Evolutionary conservation across 2,329 filamentous ascomycete species (phyloP).

Genomic region (Sclerotinia minor): DNA sequence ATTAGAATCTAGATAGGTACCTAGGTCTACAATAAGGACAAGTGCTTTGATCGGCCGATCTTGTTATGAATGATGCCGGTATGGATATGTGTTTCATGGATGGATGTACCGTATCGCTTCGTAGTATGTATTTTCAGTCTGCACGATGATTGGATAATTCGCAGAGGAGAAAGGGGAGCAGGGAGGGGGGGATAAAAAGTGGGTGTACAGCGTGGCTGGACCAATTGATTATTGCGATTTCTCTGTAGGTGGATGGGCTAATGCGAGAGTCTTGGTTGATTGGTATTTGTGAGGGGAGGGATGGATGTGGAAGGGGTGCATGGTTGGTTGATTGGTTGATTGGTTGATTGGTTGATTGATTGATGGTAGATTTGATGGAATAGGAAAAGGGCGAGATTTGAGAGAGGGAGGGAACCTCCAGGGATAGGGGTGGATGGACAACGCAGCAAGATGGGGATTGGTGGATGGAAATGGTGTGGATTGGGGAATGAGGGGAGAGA

Average conservation of each 20-base stretch:
- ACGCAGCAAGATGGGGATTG: conserved; percentile 15
- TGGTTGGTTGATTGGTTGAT: too few species aligned
- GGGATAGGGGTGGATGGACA: conserved; percentile 2
- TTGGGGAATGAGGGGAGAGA: neutral
- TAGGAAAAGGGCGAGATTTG: too few species aligned
- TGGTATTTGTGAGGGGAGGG: neutral
- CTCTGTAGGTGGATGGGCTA: too few species aligned
- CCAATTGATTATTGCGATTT: neutral
- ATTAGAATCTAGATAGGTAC: too few species aligned
- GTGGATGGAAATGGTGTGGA: neutral
- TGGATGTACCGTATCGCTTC: too few species aligned
- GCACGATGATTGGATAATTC: neutral
- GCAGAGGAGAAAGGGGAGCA: too few species aligned
- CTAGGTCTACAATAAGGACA: neutral
- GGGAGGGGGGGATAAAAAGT: neutral
- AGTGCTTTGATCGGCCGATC: conserved; percentile 18
- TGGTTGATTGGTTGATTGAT: too few species aligned
- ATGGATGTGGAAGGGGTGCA: neutral
- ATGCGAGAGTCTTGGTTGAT: neutral
- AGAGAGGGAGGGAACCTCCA: neutral
- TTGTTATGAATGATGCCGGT: neutral
- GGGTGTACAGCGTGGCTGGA: neutral
- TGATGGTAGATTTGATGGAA: too few species aligned
- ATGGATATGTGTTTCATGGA: neutral
- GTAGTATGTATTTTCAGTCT: too few species aligned